Conservation (phyloP, 2,329 filamentous ascomycete species). For the Teratosphaeria zuluensis region DNA sequence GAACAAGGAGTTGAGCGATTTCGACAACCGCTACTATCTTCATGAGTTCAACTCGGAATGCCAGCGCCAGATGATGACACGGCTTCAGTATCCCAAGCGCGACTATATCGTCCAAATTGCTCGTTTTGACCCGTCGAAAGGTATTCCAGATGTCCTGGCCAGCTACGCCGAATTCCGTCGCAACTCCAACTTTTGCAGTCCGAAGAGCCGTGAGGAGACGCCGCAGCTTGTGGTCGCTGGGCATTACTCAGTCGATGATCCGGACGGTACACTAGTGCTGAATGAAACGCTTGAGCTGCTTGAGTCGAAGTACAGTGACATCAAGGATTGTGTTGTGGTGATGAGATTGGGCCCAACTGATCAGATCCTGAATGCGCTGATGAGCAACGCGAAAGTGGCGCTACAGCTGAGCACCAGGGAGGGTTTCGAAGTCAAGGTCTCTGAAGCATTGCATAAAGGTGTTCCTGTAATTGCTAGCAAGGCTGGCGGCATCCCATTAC, state of each 20-base stretch:
- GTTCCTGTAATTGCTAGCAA: slow-evolving; percentile 66
- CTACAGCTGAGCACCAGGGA: slow-evolving; percentile 74
- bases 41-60: slow-evolving; percentile 61
- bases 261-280: slow-evolving; percentile 63
- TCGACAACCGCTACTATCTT: slow-evolving; percentile 64
- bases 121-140: slow-evolving; percentile 75
- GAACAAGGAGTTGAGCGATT: slow-evolving; percentile 63
- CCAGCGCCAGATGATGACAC: slow-evolving; percentile 49
- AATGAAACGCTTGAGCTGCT: slow-evolving; percentile 62
- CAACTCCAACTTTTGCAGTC: slow-evolving; percentile 41
- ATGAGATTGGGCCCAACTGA: slow-evolving; percentile 71
- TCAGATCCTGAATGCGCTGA: slow-evolving; percentile 67
- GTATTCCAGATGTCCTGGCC: slow-evolving; percentile 66
- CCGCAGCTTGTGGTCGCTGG: slow-evolving; percentile 71
- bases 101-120: slow-evolving; percentile 73
- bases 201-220: slow-evolving; percentile 38
- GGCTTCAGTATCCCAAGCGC: slow-evolving; percentile 49
- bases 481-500: slow-evolving; percentile 71
- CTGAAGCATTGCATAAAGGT: slow-evolving; percentile 71
- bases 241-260: slow-evolving; percentile 72
- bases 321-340: slow-evolving; percentile 53
- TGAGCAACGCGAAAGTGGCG: slow-evolving; percentile 62
- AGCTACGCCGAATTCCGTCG: slow-evolving; percentile 64
- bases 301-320: slow-evolving; percentile 50
- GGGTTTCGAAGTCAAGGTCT: slow-evolving; percentile 81